Conservation (phyloP, 441 rosid species). For the Dalechampia spathulata region DNA sequence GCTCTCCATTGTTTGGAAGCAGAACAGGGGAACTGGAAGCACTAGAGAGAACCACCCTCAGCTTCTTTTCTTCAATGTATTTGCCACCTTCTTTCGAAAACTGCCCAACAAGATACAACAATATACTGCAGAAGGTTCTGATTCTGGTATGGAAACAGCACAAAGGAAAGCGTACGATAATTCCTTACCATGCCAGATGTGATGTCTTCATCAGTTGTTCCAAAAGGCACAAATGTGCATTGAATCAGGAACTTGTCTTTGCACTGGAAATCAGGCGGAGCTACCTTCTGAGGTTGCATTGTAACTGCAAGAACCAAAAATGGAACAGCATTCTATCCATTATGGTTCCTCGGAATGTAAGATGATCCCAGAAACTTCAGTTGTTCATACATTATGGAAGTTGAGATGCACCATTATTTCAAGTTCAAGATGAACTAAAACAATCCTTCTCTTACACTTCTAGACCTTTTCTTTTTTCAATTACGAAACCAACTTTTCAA, state of each 20-base stretch:
- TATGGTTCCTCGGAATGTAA: no score
- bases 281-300: conserved; percentile 42
- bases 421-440: no score
- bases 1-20: conserved; percentile 29
- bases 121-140: neutral
- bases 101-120: conserved; percentile 19
- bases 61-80: conserved; percentile 39
- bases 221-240: conserved; percentile 32
- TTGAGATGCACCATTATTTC: no score
- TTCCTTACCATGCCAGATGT: conserved; percentile 28
- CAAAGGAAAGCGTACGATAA: neutral
- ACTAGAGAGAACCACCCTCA: conserved; percentile 33
- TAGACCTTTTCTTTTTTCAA: no score
- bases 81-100: conserved; percentile 40
- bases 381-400: no score
- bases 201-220: conserved; percentile 36
- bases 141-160: neutral
- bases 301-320: conserved; percentile 27
- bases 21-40: conserved; percentile 31
- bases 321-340: neutral
- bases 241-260: conserved; percentile 55
- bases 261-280: conserved; percentile 42
- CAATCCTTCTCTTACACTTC: no score
- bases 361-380: no score
- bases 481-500: no score